Conservation (phyloP, 768 basidiomycete genomes). For the Calocera cornea region DNA sequence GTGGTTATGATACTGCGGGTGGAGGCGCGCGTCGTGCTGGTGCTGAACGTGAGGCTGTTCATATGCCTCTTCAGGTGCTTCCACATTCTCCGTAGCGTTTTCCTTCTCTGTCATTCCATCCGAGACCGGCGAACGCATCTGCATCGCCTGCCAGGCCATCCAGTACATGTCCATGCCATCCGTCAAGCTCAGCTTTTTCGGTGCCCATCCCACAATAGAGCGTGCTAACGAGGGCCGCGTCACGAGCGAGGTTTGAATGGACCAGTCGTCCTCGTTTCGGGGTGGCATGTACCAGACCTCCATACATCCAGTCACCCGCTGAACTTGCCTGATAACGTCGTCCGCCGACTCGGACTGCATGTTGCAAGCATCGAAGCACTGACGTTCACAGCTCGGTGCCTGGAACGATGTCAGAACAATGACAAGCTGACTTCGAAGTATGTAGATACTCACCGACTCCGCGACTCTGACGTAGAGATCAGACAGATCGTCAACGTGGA, state of each 20-base stretch:
- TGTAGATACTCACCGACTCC: background rate
- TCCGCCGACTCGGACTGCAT: background rate
- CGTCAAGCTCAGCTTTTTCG: background rate
- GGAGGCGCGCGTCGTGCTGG: background rate
- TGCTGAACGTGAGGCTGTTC: background rate
- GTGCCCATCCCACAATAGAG: background rate
- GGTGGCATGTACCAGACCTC: background rate
- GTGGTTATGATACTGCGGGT: background rate
- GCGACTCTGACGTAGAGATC: background rate
- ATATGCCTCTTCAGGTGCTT: no score
- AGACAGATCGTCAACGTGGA: background rate
- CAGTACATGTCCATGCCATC: background rate
- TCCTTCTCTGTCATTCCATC: no score
- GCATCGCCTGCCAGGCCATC: background rate
- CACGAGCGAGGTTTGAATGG: background rate
- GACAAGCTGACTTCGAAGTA: background rate
- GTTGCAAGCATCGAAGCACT: slow-evolving; percentile 1
- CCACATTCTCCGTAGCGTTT: no score
- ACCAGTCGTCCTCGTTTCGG: background rate
- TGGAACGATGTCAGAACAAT: background rate
- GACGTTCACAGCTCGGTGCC: background rate
- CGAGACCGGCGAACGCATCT: no score
- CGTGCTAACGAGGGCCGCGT: background rate
- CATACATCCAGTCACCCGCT: background rate
- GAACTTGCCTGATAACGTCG: background rate